Conservation (phyloP, 1,284 basidiomycete species). For the Somion occarium region DNA sequence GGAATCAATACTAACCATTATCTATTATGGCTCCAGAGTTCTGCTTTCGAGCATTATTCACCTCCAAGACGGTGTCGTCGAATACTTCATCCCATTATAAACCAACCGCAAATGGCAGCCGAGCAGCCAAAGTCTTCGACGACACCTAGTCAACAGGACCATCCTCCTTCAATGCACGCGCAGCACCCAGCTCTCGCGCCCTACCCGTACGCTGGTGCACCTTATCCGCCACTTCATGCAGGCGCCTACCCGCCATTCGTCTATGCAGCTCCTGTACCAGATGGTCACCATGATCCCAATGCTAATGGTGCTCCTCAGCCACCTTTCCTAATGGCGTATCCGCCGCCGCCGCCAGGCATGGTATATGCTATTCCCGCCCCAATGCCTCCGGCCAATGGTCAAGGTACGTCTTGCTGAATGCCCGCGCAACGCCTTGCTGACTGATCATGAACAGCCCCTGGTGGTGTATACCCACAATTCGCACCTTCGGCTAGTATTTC, state of each 20-base stretch:
- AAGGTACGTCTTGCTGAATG: conserved; percentile 32
- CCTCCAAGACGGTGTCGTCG: neutral
- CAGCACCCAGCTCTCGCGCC: conserved; percentile 18
- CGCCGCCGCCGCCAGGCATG: conserved; percentile 52
- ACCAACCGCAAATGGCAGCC: neutral
- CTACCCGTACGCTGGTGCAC: conserved; percentile 38
- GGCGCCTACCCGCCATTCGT: conserved; percentile 43
- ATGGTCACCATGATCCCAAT: conserved; percentile 41
- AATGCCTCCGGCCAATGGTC: conserved; percentile 30
- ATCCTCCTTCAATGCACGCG: neutral
- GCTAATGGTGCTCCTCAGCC: conserved; percentile 35
- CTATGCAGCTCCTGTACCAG: conserved; percentile 37
- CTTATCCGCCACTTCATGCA: conserved; percentile 39
- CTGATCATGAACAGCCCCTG: neutral
- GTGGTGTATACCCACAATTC: conserved; percentile 27
- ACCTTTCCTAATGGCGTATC: conserved; percentile 47
- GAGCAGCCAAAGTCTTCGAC: neutral
- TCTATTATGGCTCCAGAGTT: conserved; percentile 2
- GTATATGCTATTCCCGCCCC: conserved; percentile 55
- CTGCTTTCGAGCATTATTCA: neutral
- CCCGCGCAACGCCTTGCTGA: neutral
- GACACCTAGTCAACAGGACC: neutral
- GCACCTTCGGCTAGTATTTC: conserved; percentile 20
- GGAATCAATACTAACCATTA: conserved; percentile 3
- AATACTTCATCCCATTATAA: neutral